These are phyloP conservation scores for Boletus reticulatus DNA, from an alignment of 768 basidiomycete species.

Conservation along the genomic window DNA sequence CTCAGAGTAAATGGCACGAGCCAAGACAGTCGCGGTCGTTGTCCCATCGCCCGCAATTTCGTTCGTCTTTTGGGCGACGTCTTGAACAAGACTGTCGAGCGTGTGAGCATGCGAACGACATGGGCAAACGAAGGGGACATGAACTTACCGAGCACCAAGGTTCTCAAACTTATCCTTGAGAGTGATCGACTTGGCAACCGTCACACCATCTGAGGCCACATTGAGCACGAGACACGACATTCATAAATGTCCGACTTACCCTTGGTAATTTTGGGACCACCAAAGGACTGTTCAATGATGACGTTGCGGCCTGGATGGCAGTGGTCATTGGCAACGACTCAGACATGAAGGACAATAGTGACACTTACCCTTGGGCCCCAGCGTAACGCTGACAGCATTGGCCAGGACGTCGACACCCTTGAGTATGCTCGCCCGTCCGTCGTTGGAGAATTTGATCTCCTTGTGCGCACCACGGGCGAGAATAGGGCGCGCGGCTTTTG, in stretches of 20 bases:
- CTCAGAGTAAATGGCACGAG: conserved; percentile 96
- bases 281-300: conserved; percentile 93
- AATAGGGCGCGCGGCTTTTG: conserved; percentile 52
- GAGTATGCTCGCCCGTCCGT: conserved; percentile 89
- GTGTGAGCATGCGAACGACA: conserved; percentile 6
- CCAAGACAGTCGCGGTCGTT: conserved; percentile 83
- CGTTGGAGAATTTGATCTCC: conserved; percentile 96
- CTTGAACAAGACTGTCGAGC: conserved; percentile 74
- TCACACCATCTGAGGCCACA: conserved; percentile 73
- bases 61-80: conserved; percentile 96
- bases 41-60: conserved; percentile 97
- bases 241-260: conserved; percentile 43
- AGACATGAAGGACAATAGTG: background rate
- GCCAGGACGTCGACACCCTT: conserved; percentile 96
- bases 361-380: conserved; percentile 82
- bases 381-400: conserved; percentile 93
- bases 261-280: conserved; percentile 94
- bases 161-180: conserved; percentile 99
- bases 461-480: conserved; percentile 82
- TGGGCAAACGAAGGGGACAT: background rate
- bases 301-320: conserved; percentile 78
- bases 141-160: conserved; percentile 87
- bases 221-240: conserved; percentile 1
- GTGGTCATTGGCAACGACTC: conserved; percentile 9
- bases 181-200: conserved; percentile 66